Conservation (phyloP, 2,329 filamentous ascomycete species). For the Xenoacremonium recifei region DNA sequence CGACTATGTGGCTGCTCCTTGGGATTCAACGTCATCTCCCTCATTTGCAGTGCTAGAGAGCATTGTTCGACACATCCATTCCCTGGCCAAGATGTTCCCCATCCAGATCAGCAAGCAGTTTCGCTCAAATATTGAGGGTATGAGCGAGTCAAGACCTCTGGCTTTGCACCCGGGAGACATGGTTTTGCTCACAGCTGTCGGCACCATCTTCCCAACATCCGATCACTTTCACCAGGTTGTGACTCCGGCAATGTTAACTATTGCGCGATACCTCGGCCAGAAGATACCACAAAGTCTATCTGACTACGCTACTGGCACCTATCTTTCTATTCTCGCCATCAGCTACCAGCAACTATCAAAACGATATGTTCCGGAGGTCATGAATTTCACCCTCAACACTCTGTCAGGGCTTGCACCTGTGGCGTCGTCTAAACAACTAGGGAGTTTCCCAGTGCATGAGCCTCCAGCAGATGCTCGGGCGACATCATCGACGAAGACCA, state of each 20-base stretch:
- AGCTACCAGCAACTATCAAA: slow-evolving; percentile 84
- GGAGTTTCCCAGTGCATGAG: slow-evolving; percentile 61
- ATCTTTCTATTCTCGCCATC: slow-evolving; percentile 73
- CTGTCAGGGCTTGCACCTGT: slow-evolving; percentile 64
- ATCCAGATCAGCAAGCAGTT: slow-evolving; percentile 76
- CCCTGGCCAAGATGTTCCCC: slow-evolving; percentile 82
- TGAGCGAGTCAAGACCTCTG: slow-evolving; percentile 48
- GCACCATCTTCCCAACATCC: slow-evolving; percentile 86
- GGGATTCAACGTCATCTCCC: slow-evolving; percentile 42
- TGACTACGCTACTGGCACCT: slow-evolving; percentile 73
- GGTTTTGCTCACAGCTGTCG: slow-evolving; percentile 77
- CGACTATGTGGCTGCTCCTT: slow-evolving; percentile 56
- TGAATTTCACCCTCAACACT: slow-evolving; percentile 78
- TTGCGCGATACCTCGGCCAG: slow-evolving; percentile 79
- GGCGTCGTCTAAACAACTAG: slow-evolving; percentile 45
- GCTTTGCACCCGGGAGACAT: slow-evolving; percentile 68
- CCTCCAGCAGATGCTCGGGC: slow-evolving; percentile 52
- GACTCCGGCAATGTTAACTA: slow-evolving; percentile 84
- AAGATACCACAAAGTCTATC: slow-evolving; percentile 63
- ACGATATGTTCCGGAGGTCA: slow-evolving; percentile 83
- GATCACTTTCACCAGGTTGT: slow-evolving; percentile 97
- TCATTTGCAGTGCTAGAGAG: slow-evolving; percentile 72
- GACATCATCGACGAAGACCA: slow-evolving; percentile 37
- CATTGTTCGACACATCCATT: slow-evolving; percentile 87
- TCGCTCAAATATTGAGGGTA: slow-evolving; percentile 66